Base-by-base conservation (phyloP, 257 asterid genomes). In the Paraleonurus japonicus region DNA sequence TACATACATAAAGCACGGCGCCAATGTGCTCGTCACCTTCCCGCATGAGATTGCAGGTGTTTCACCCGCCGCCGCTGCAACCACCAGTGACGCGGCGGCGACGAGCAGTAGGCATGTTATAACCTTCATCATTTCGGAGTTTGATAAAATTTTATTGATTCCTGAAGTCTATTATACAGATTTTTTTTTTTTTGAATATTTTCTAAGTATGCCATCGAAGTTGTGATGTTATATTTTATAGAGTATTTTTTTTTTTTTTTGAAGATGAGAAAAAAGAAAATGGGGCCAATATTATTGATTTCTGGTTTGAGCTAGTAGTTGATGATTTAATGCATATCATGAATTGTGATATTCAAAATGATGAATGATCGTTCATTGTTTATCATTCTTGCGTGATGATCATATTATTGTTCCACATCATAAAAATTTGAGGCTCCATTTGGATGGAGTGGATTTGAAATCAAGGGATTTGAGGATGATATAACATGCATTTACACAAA, bases 1-100 rank as follows among this genome's bases (percentile, higher is more conserved):
- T 32, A 84, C 84, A 32, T 70, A 84, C 71, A 24, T 71, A 7
- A 76, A 78, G 78, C 88, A 84, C 11, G 88, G 86, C 4, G 79
- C 78, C 69, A 84, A 45, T 17, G 39, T 48, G 66, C 26, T 62
- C 22, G 71, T 70, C 73, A 84, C 86, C 55, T 10, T 6, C 45
- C 81, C 79, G 24, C 88, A 83, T 3, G 88, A 47, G 50, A 83
- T 69, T 24, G 57, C 28, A 1, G 73, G 22, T 11, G 67, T 4
- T 27, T 33, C 39, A 15, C 47, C 70, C 45, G 54, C 78, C 71
- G 68, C 77, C 66, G 69, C 50, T 28, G 9, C 64, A 55, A 11
- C 69, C 59, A 12, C 63, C 30, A 60, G 55, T 70, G 19, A 64
- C 73, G 65, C 75, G 23, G 67, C 78, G 17, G 39, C 45, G 61